phyloP scores from a whole-genome alignment of 768 basidiomycete genomes.

The Boletus tomentosulus region DNA sequence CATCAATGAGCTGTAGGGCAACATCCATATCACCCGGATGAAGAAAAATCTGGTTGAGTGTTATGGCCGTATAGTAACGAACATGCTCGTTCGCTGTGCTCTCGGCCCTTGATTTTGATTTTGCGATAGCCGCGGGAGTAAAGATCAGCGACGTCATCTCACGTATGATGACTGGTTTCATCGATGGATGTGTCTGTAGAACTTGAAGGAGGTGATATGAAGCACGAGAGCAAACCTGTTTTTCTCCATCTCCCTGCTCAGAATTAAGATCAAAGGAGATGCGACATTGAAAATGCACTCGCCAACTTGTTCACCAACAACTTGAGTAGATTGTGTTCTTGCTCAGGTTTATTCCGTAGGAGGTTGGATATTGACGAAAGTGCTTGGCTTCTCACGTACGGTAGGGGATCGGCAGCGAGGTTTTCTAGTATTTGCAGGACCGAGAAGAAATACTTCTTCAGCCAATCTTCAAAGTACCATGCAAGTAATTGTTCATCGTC shows the following conservation, averaged over 20 bases:
- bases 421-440: slow-evolving; percentile 86
- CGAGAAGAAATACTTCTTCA: slow-evolving; percentile 95
- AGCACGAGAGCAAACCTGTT: slow-evolving; percentile 80
- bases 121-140: slow-evolving; percentile 26
- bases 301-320: slow-evolving; percentile 94
- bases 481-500: slow-evolving; percentile 71
- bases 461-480: slow-evolving; percentile 96
- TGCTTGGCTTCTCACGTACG: slow-evolving; percentile 84
- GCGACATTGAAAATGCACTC: slow-evolving; percentile 20
- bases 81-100: slow-evolving; percentile 59
- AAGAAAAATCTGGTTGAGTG: slow-evolving; percentile 90
- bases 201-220: slow-evolving; percentile 88
- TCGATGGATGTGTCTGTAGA: slow-evolving; percentile 85
- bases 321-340: slow-evolving; percentile 92
- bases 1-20: slow-evolving; percentile 73
- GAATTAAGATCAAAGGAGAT: not conserved
- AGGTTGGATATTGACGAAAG: slow-evolving; percentile 75
- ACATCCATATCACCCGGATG: slow-evolving; percentile 63
- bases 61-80: slow-evolving; percentile 88
- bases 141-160: slow-evolving; percentile 76
- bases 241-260: slow-evolving; percentile 80
- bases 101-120: slow-evolving; percentile 22
- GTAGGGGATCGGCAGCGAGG: slow-evolving; percentile 78
- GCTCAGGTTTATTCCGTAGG: slow-evolving; percentile 87
- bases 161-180: slow-evolving; percentile 87